A percentile compares a stretch with the other conserved stretches of the same genome.
These are phyloP conservation scores for Dactylella cylindrospora DNA, from an alignment of 2,329 filamentous ascomycete species.

Conservation along the genomic window DNA sequence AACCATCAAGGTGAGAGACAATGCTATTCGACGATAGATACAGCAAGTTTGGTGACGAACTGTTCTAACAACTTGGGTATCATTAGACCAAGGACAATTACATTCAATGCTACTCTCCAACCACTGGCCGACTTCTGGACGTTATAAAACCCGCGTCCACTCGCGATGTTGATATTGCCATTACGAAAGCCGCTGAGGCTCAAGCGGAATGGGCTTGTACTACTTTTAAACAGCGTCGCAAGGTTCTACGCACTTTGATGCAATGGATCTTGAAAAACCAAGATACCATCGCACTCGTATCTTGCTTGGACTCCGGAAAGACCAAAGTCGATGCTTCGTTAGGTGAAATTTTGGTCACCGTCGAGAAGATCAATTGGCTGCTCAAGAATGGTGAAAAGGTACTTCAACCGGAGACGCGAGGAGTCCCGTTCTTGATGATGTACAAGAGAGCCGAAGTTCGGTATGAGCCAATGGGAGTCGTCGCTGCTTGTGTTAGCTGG, in stretches of 20 bases:
- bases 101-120: constrained; percentile 74
- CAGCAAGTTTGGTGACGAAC: background rate
- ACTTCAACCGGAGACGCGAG: constrained; percentile 66
- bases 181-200: constrained; percentile 71
- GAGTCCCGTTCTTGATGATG: constrained; percentile 67
- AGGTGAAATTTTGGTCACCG: constrained; percentile 90
- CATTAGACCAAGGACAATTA: constrained; percentile 16
- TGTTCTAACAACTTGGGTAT: background rate
- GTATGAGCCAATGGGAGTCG: constrained; percentile 90
- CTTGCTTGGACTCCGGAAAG: constrained; percentile 92
- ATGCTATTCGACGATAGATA: background rate
- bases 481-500: constrained; percentile 92
- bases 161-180: constrained; percentile 74
- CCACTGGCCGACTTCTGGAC: constrained; percentile 81
- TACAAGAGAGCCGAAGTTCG: constrained; percentile 90
- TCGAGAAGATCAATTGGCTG: constrained; percentile 93
- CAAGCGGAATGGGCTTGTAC: constrained; percentile 77
- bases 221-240: constrained; percentile 72
- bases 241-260: constrained; percentile 77
- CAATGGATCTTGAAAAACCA: constrained; percentile 84
- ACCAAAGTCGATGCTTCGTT: constrained; percentile 92
- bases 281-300: constrained; percentile 78
- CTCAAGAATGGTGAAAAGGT: constrained; percentile 85
- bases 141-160: constrained; percentile 73
- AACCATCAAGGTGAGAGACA: constrained; percentile 11